Percentiles rank a stretch among this genome's conserved stretches.
phyloP scores from a whole-genome alignment of 1,139 yeast genomes.

The Hansenula lynferdii region DNA sequence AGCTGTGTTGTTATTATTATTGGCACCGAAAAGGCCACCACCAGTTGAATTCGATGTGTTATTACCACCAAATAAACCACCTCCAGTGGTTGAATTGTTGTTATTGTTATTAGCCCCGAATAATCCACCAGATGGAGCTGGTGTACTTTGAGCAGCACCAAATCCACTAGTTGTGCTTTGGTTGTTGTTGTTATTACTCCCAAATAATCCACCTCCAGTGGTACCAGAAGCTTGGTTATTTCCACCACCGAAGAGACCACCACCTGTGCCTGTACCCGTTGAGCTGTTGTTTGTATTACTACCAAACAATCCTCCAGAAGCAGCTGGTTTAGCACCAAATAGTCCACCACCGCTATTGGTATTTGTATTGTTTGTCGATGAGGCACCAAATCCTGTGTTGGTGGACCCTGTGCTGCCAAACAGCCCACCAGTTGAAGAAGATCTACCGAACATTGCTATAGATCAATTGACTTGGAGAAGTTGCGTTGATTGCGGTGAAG shows the following conservation, averaged over 20 bases:
- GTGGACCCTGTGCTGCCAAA: constrained; percentile 13
- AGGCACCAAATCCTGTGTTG: constrained; percentile 19
- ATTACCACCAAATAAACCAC: constrained; percentile 37
- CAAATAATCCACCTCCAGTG: constrained; percentile 2
- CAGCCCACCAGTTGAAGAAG: constrained; percentile 25
- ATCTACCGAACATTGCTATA: constrained; percentile 19
- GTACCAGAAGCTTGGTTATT: constrained; percentile 3
- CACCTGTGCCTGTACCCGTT: constrained; percentile 2
- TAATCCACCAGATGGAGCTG: constrained; percentile 4
- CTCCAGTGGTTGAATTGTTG: no score
- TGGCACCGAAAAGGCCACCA: constrained; percentile 19
- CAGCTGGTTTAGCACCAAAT: constrained; percentile 21
- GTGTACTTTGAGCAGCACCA: no score
- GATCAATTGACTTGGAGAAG: background rate
- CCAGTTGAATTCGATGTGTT: constrained; percentile 9
- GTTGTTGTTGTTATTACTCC: background rate
- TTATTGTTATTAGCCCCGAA: constrained; percentile 14
- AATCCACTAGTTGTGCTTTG: no score
- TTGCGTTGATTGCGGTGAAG: no score
- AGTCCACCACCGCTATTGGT: constrained; percentile 15
- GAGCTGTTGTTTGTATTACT: background rate
- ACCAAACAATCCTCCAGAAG: constrained; percentile 33
- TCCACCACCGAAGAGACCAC: constrained; percentile 5
- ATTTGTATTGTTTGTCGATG: constrained; percentile 15
- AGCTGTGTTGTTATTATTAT: constrained; percentile 1